These are phyloP conservation scores for Magnaporthiopsis poae DNA, from an alignment of 2,329 filamentous ascomycete genomes.

Conservation along the genomic window DNA sequence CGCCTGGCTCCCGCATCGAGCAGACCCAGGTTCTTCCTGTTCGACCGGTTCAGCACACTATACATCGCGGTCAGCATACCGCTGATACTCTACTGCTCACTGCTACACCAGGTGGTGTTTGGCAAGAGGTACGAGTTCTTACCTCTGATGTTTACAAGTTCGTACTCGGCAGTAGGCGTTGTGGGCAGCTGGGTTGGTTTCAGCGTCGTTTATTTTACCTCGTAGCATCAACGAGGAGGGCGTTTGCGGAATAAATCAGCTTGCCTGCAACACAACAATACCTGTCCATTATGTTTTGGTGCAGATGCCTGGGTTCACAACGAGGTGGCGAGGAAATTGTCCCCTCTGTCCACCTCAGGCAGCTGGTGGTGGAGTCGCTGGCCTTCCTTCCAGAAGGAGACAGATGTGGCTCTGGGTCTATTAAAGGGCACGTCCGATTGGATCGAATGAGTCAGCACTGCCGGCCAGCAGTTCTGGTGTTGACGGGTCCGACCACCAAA, in stretches of 20 bases:
- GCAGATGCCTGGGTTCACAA: no score
- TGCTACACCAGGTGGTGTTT: conserved; percentile 75
- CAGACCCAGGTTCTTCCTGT: conserved; percentile 71
- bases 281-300: background rate
- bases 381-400: background rate
- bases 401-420: background rate
- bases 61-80: conserved; percentile 88
- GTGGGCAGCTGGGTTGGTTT: conserved; percentile 93
- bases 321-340: no score
- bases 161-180: conserved; percentile 88
- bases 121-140: conserved; percentile 78
- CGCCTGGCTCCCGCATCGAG: conserved; percentile 73
- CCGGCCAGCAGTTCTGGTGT: background rate
- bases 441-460: background rate
- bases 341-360: no score
- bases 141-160: conserved; percentile 93
- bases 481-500: background rate
- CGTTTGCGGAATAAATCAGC: background rate
- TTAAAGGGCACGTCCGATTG: background rate
- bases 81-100: conserved; percentile 76
- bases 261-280: background rate
- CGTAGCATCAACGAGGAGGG: conserved; percentile 21
- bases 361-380: background rate
- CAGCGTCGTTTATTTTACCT: conserved; percentile 77
- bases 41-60: conserved; percentile 80